phyloP scores from a whole-genome alignment of 139 green algal genomes.

The Asterochloris erici region DNA sequence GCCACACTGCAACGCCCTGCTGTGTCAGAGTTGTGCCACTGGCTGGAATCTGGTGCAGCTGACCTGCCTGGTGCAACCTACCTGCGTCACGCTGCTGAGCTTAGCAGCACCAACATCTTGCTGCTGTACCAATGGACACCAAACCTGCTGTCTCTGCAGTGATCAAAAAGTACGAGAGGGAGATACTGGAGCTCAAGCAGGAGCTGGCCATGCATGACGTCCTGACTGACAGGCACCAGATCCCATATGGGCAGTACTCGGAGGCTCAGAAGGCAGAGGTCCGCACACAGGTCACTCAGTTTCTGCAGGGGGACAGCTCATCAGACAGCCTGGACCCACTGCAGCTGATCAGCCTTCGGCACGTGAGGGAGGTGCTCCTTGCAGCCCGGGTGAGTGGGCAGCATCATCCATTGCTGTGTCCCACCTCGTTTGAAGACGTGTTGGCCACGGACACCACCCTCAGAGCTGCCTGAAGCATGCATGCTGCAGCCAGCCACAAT shows the following conservation, averaged over 20 bases:
- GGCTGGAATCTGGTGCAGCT: too few relatives aligned
- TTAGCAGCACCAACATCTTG: too few relatives aligned
- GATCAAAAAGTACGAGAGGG: slow-evolving; percentile 13
- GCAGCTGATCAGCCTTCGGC: slow-evolving; percentile 23
- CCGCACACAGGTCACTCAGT: neutral
- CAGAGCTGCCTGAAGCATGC: too few relatives aligned
- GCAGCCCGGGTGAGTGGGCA: slow-evolving; percentile 8
- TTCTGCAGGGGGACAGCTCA: neutral
- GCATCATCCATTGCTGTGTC: too few relatives aligned
- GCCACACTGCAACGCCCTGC: too few relatives aligned
- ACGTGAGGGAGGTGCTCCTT: slow-evolving; percentile 30
- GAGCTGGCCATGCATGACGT: slow-evolving; percentile 16
- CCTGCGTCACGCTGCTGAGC: too few relatives aligned
- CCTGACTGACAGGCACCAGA: slow-evolving; percentile 9
- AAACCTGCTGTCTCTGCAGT: neutral
- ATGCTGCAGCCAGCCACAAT: too few relatives aligned
- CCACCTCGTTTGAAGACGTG: too few relatives aligned
- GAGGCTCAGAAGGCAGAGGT: slow-evolving; percentile 17
- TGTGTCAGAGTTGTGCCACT: too few relatives aligned
- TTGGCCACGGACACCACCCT: too few relatives aligned
- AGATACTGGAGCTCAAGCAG: slow-evolving; percentile 11
- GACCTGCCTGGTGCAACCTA: too few relatives aligned
- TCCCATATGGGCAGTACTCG: slow-evolving; percentile 11
- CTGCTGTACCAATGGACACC: too few relatives aligned
- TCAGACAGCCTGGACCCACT: slow-evolving; percentile 21